Conservation (phyloP, 2,329 filamentous ascomycete species). For the Lachnellula arida region DNA sequence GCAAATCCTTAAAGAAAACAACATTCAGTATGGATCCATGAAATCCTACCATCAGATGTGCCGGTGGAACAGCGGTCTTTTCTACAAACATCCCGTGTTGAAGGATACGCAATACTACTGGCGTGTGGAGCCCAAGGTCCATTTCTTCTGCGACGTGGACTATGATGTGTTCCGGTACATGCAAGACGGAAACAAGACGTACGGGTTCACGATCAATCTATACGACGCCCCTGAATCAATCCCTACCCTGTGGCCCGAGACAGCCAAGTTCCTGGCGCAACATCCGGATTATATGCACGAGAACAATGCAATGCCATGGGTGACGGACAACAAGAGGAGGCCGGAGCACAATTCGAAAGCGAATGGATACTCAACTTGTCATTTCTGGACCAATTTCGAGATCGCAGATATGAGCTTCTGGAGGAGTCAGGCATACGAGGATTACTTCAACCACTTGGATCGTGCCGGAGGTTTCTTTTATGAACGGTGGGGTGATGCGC, state of each 20-base stretch:
- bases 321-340: slow-evolving; percentile 71
- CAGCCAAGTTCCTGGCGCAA: slow-evolving; percentile 79
- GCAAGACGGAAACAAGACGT: slow-evolving; percentile 97
- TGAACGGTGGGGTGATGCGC: slow-evolving; percentile 96
- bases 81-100: slow-evolving; percentile 93
- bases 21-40: slow-evolving; percentile 86
- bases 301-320: slow-evolving; percentile 84
- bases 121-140: slow-evolving; percentile 96
- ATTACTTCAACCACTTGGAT: slow-evolving; percentile 95
- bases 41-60: slow-evolving; percentile 98
- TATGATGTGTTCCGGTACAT: slow-evolving; percentile 99
- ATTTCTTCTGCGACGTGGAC: slow-evolving; percentile 98
- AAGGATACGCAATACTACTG: slow-evolving; percentile 86
- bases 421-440: slow-evolving; percentile 83
- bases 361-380: slow-evolving; percentile 94
- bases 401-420: slow-evolving; percentile 92
- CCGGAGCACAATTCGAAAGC: slow-evolving; percentile 77
- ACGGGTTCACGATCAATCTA: slow-evolving; percentile 96
- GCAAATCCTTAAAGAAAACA: slow-evolving; percentile 73
- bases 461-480: slow-evolving; percentile 96
- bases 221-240: slow-evolving; percentile 90
- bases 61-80: slow-evolving; percentile 96
- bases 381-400: slow-evolving; percentile 99
- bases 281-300: slow-evolving; percentile 76
- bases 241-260: slow-evolving; percentile 91